Base-by-base conservation (phyloP, 2,329 filamentous ascomycete genomes). In the Sporothrix globosa region DNA sequence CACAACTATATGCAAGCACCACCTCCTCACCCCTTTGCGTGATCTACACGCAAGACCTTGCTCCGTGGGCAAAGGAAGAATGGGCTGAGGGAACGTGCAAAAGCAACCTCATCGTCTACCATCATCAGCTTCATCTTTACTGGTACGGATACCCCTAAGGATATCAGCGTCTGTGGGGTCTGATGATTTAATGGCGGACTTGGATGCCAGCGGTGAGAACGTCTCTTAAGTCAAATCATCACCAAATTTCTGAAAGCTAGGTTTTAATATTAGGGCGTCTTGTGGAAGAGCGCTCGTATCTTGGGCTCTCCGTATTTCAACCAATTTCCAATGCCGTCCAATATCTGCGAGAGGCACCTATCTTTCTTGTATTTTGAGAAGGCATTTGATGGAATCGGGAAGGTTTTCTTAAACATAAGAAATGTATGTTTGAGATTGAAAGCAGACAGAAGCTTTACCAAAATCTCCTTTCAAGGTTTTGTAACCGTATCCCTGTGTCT, bases 21-120 rank as follows among this genome's bases (percentile, higher is more conserved):
- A 58, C 24, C 24, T 60, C 44, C 67, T 21, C 44, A 48, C 24
- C 53, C 56, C 63, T 27, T 58, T 70, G 69, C 54, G 54, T 70
- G 69, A 70, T 70, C 69, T 60, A 17, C 69, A 65, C 68, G 63
- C 63, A 60, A 61, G 53, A 53, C 30, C 69, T 60, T n/a, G 50
- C 54, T 52, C 60, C 53, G 52, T 53, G 69, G 69, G 30, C 67
- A 53, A 67, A 61, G 41, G 34, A 17, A 61, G 44, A 67, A 53
- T 61, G 69, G 69, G 27, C 39, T 46, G 52, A 61, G 63, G 41
- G 56, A 44, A 44, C 34, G 24, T 11, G 39, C 56, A 44, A 21
- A 61, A 44, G 56, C 34, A 4, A 61, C 39, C 14, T 24, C 39
- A 61, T 44, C n/a, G 44, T 30, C 14, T 65, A 41, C 11, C 60